Evolutionary conservation across 2,329 filamentous ascomycete species (phyloP), one percentile per base, ranked within the genome.

Genomic region (Colletotrichum horii): DNA sequence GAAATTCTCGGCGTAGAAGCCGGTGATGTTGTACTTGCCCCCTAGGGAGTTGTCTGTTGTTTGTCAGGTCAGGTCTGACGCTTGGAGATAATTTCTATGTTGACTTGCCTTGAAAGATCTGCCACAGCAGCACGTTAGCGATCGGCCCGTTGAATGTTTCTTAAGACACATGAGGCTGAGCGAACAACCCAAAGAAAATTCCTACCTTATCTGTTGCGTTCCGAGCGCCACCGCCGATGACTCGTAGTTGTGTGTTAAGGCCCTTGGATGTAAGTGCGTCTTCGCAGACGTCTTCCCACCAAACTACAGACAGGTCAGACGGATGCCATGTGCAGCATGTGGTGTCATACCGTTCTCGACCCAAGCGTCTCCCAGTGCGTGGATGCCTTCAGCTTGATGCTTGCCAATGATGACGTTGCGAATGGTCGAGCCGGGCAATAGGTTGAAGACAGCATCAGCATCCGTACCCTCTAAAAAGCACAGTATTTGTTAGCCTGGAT

Each of bases 381-480:
- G 81, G 8, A 83, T 82, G 4, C 82, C 82, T 67, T 83, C 80
- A 3, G 81, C 79, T 16, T 85, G 83, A 71, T 86, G 77, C 60
- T 80, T 79, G 43, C 84, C 84, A 22, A 85, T 85, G 22, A 85
- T 85, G 4, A 85, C 84, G 65, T 86, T 85, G 34, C 80, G 79
- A 36, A 85, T 81, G 1, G 83, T 85, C 0, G 84, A 80, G 4
- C 84, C 84, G 0, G 83, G 76, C 11, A 83, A 72, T 34, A 85
- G 78, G 65, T 84, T 82, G 70, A 85, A 85, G n/a, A 85, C 84
- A 4, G 84, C 78, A 67, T 87, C 87, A 2, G 82, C 82, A 48
- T 83, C 82, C 1, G 82, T 83, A 24, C 87, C 87, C 78, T 89
- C 87, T 74, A 15, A 1, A 34, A 8, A 28, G 6, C 24, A 1